A percentile compares a stretch with the other conserved stretches of the same genome.
phyloP scores from a whole-genome alignment of 129 eudicot genomes.

The Pittosporum tobira region DNA sequence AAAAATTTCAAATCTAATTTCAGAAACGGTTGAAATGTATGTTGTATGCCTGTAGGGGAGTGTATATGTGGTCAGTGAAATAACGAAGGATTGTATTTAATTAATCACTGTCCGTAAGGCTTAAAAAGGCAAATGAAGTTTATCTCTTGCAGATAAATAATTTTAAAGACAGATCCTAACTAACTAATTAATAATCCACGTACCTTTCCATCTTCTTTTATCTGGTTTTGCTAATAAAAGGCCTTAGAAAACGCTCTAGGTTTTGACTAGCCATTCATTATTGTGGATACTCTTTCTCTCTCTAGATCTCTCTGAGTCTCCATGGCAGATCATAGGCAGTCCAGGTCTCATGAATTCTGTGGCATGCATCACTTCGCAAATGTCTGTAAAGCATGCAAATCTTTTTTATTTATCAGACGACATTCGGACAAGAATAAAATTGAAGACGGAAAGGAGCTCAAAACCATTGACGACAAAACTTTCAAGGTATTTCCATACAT shows the following conservation, averaged over 20 bases:
- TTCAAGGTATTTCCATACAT: conserved; percentile 14
- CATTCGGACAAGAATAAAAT: conserved; percentile 27
- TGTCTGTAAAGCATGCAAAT: conserved; percentile 49
- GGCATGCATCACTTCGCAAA: conserved; percentile 21
- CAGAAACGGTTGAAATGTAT: no score
- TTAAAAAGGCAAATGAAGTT: no score
- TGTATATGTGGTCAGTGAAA: no score
- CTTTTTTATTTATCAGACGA: conserved; percentile 27
- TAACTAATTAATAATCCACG: neutral
- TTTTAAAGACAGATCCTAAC: neutral
- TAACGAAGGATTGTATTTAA: no score
- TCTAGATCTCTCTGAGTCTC: conserved; percentile 9
- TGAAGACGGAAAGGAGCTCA: conserved; percentile 13
- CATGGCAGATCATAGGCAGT: conserved; percentile 22
- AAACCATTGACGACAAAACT: conserved; percentile 1
- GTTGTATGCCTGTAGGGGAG: no score
- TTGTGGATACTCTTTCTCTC: conserved; percentile 6
- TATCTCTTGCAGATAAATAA: no score
- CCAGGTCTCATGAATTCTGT: neutral
- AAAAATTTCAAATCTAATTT: no score
- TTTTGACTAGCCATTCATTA: conserved; percentile 8
- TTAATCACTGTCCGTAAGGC: no score
- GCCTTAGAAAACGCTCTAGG: conserved; percentile 5
- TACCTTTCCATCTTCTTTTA: conserved; percentile 8
- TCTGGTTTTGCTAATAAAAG: neutral